Percentiles rank a stretch among this genome's conserved stretches.
phyloP scores from a whole-genome alignment of 2,329 filamentous ascomycete species.

The Claviceps monticola region DNA sequence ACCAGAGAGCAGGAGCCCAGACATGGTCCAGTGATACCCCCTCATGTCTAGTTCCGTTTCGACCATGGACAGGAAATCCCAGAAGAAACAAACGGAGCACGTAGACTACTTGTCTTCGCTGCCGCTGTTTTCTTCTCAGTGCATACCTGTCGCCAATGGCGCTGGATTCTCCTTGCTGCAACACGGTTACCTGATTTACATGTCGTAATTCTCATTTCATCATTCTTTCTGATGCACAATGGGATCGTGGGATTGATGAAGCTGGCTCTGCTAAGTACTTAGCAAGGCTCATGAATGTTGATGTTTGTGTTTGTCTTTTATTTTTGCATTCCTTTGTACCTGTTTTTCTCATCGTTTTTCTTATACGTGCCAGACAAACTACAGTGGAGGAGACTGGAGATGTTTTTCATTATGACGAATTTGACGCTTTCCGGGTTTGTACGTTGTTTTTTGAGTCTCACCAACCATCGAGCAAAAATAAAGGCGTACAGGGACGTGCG shows the following conservation, averaged over 20 bases:
- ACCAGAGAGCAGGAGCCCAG: neutral
- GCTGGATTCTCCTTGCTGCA: neutral
- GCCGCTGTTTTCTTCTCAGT: neutral
- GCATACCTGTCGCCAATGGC: neutral
- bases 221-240: too few relatives aligned
- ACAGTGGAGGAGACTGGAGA: neutral
- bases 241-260: too few relatives aligned
- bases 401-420: neutral
- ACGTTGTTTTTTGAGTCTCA: neutral
- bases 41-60: conserved; percentile 3
- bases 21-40: conserved; percentile 12
- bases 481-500: neutral
- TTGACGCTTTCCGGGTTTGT: conserved; percentile 1
- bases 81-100: neutral
- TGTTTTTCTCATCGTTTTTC: neutral
- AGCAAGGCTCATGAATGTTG: too few relatives aligned
- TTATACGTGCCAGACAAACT: neutral
- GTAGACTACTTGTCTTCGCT: neutral
- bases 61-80: neutral
- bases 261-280: too few relatives aligned
- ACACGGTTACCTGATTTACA: too few relatives aligned
- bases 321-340: neutral
- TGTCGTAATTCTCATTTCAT: too few relatives aligned
- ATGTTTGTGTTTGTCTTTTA: neutral
- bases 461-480: neutral